Percentiles rank a stretch among this genome's conserved stretches.
phyloP scores from a whole-genome alignment of 805 yeast species.

The Candida morakotiae region DNA sequence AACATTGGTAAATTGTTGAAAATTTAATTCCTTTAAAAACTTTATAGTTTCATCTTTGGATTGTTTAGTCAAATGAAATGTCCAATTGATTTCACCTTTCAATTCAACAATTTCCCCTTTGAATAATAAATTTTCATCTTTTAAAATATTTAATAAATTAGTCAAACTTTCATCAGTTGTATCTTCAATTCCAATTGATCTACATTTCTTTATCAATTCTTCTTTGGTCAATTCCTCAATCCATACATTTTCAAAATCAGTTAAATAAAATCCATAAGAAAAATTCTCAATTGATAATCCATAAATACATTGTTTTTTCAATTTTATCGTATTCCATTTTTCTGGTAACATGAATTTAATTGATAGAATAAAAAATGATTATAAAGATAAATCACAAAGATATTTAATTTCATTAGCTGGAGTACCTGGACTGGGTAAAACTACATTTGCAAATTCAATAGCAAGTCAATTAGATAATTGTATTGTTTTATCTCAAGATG shows the following conservation, averaged over 20 bases:
- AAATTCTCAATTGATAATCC: slow-evolving; percentile 10
- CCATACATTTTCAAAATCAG: slow-evolving; percentile 27
- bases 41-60: slow-evolving; percentile 2
- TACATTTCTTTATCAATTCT: slow-evolving; percentile 16
- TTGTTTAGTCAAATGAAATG: slow-evolving; percentile 13
- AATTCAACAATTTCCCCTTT: neutral
- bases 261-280: slow-evolving; percentile 20
- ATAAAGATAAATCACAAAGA: slow-evolving; percentile 2
- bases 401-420: slow-evolving; percentile 60
- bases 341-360: slow-evolving; percentile 10
- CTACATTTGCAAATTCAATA: slow-evolving; percentile 55
- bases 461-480: slow-evolving; percentile 22
- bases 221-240: slow-evolving; percentile 14
- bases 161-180: slow-evolving; percentile 13
- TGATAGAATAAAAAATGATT: slow-evolving; percentile 3
- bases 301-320: slow-evolving; percentile 9
- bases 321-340: slow-evolving; percentile 10
- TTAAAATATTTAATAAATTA: slow-evolving; percentile 12
- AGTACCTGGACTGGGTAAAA: slow-evolving; percentile 82
- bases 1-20: slow-evolving; percentile 20
- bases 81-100: slow-evolving; percentile 17
- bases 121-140: slow-evolving; percentile 3
- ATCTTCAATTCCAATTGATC: slow-evolving; percentile 25
- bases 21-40: slow-evolving; percentile 18
- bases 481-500: slow-evolving; percentile 35